Conservation (phyloP, 257 asterid genomes). For the Lycium ferocissimum region DNA sequence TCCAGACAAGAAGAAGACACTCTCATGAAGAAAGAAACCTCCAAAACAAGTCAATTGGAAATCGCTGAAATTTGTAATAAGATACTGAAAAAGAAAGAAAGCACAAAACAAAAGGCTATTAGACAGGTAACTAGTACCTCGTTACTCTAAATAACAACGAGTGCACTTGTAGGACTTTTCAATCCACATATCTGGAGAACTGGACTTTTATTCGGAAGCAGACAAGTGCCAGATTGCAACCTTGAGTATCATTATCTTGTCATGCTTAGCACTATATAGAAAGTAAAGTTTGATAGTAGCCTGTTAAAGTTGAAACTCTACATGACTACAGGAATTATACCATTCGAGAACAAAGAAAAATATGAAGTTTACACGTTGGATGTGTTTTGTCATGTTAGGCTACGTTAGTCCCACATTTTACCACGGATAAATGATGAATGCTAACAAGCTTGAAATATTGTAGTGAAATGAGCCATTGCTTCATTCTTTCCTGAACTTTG, state of each 20-base stretch:
- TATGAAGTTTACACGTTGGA: background rate
- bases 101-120: background rate
- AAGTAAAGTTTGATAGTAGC: no score
- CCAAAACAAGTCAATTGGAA: conserved; percentile 96
- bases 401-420: background rate
- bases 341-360: background rate
- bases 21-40: conserved; percentile 91
- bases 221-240: background rate
- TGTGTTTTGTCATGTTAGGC: background rate
- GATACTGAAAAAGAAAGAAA: conserved; percentile 66
- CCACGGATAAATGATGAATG: background rate
- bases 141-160: background rate
- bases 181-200: background rate
- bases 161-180: background rate
- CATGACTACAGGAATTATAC: background rate
- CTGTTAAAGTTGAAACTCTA: no score
- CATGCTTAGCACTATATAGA: no score
- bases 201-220: background rate
- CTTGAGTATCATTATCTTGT: background rate
- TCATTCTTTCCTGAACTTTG: background rate
- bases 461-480: background rate
- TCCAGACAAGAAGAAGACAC: conserved; percentile 93
- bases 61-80: conserved; percentile 76
- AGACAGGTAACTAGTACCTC: background rate
- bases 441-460: background rate